Evolutionary conservation across 495 filamentous ascomycete genomes (phyloP).

Genomic region (Penicillium cataractarum): DNA sequence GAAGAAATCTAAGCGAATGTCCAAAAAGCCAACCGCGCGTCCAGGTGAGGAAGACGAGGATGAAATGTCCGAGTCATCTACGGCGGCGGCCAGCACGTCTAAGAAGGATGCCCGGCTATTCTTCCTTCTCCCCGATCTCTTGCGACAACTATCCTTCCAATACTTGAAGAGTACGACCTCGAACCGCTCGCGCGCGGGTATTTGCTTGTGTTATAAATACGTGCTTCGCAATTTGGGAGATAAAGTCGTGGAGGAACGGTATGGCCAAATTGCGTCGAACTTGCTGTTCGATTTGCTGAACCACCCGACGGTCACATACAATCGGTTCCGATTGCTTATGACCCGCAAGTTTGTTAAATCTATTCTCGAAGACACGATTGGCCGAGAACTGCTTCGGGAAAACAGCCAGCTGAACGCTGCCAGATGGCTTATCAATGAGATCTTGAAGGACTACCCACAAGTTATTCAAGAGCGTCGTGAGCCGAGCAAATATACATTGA

Average conservation of each 20-base stretch:
- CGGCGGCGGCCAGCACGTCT: slow-evolving; percentile 45
- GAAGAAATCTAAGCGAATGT: slow-evolving; percentile 73
- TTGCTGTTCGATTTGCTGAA: slow-evolving; percentile 79
- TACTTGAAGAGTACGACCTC: slow-evolving; percentile 81
- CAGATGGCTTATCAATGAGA: slow-evolving; percentile 78
- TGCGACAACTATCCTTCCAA: slow-evolving; percentile 79
- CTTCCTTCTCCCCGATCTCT: slow-evolving; percentile 76
- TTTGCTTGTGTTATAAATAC: slow-evolving; percentile 85
- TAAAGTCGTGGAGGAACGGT: slow-evolving; percentile 76
- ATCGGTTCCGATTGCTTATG: slow-evolving; percentile 85
- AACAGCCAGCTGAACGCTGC: slow-evolving; percentile 82
- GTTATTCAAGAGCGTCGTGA: slow-evolving; percentile 89
- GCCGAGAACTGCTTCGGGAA: slow-evolving; percentile 81
- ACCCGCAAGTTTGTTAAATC: slow-evolving; percentile 83
- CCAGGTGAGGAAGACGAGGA: slow-evolving; percentile 75
- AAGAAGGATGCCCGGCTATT: slow-evolving; percentile 72
- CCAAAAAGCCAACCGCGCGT: slow-evolving; percentile 67
- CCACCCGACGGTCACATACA: slow-evolving; percentile 72
- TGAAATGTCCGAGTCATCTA: slow-evolving; percentile 69
- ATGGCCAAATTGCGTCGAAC: slow-evolving; percentile 78
- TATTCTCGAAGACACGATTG: slow-evolving; percentile 83
- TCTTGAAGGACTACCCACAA: slow-evolving; percentile 94
- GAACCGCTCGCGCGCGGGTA: slow-evolving; percentile 77
- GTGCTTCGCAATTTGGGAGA: slow-evolving; percentile 74
- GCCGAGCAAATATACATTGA: slow-evolving; percentile 83